These are phyloP conservation scores for Xylaria grammica DNA, from an alignment of 495 filamentous ascomycete genomes.

Conservation along the genomic window DNA sequence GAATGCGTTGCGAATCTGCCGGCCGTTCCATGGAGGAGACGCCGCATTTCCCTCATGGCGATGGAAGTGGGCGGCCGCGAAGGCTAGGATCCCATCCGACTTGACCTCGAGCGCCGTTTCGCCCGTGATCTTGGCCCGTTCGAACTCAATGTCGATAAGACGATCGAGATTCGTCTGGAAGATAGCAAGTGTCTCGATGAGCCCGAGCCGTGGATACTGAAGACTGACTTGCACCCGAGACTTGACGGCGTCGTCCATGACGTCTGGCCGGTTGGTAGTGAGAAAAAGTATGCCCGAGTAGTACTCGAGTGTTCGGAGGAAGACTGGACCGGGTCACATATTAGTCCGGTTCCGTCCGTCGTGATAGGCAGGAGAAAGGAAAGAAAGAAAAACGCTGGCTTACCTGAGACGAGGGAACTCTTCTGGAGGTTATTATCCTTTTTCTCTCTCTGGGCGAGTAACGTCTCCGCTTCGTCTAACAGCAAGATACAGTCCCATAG, in stretches of 20 bases:
- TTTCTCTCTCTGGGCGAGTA: conserved; percentile 51
- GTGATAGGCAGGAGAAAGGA: not conserved
- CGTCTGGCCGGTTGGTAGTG: conserved; percentile 61
- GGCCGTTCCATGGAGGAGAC: conserved; percentile 27
- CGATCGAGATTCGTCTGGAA: conserved; percentile 36
- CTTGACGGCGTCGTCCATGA: conserved; percentile 55
- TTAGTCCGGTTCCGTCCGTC: not conserved
- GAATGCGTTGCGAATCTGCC: conserved; percentile 34
- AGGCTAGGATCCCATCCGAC: conserved; percentile 30
- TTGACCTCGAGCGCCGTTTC: conserved; percentile 27
- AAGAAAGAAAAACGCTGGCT: too few species aligned
- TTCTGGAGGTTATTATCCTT: conserved; percentile 44
- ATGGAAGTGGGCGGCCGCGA: conserved; percentile 29
- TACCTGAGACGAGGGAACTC: conserved; percentile 25
- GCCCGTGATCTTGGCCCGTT: conserved; percentile 24
- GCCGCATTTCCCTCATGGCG: conserved; percentile 14
- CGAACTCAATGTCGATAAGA: conserved; percentile 32
- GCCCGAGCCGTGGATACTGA: conserved; percentile 29
- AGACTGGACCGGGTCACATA: conserved; percentile 27
- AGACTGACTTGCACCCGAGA: conserved; percentile 30
- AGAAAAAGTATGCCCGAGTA: conserved; percentile 64
- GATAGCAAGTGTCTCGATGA: conserved; percentile 35
- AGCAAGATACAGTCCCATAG: conserved; percentile 64
- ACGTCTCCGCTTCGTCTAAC: conserved; percentile 59
- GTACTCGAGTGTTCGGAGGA: conserved; percentile 63